Percentiles rank a stretch among this genome's conserved stretches.
Conservation (phyloP, 108 stramenopile species). For the Fistulifera pelliculosa region DNA sequence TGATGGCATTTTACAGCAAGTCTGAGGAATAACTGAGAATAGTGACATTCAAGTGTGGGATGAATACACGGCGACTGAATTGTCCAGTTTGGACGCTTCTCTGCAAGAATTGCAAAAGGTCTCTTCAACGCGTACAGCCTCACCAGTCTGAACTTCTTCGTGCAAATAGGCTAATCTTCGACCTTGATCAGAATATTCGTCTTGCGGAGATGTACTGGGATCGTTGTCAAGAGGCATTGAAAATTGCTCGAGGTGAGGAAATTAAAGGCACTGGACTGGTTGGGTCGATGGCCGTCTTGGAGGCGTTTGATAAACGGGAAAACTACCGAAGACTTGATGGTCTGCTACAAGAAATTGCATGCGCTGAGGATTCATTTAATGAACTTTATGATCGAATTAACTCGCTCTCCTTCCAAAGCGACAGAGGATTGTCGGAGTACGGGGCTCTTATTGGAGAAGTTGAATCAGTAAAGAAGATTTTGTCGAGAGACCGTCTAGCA, state of each 20-base stretch:
- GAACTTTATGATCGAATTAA: background rate
- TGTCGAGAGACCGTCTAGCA: too few relatives aligned
- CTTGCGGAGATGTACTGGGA: slow-evolving; percentile 30
- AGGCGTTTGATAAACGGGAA: slow-evolving; percentile 15
- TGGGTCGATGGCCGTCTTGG: slow-evolving; percentile 15
- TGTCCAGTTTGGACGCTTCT: slow-evolving; percentile 25
- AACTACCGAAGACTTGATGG: slow-evolving; percentile 12
- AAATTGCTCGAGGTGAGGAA: background rate
- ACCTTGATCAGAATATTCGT: slow-evolving; percentile 24
- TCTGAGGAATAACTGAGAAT: background rate
- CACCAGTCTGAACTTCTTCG: slow-evolving; percentile 18
- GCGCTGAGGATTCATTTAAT: background rate
- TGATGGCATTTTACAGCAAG: background rate
- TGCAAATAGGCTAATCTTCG: slow-evolving; percentile 23
- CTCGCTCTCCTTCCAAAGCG: too few relatives aligned
- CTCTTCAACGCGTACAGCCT: slow-evolving; percentile 21
- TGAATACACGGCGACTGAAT: slow-evolving; percentile 22
- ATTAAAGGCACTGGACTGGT: slow-evolving; percentile 16
- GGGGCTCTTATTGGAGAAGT: too few relatives aligned
- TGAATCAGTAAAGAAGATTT: too few relatives aligned
- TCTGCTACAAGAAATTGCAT: background rate
- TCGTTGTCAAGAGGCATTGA: background rate
- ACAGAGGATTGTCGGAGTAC: too few relatives aligned
- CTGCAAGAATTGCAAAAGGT: slow-evolving; percentile 16
- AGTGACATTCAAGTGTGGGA: slow-evolving; percentile 20